A percentile compares a stretch with the other conserved stretches of the same genome.
phyloP scores from a whole-genome alignment of 495 filamentous ascomycete genomes.

The Neurospora sp. region DNA sequence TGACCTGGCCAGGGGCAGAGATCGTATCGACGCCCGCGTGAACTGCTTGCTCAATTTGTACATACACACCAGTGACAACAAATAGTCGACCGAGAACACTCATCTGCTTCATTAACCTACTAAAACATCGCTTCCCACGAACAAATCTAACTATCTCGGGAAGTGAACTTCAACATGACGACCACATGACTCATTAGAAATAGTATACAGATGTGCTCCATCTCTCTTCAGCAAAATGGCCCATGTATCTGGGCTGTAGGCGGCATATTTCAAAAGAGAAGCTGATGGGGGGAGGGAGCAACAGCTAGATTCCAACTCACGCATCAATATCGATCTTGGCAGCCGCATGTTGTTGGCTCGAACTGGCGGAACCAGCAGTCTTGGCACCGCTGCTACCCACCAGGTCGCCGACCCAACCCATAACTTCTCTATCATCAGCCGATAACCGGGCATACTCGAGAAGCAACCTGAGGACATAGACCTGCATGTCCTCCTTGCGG shows the following conservation, averaged over 20 bases:
- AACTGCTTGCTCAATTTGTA: neutral
- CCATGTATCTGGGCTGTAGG: neutral
- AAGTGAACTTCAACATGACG: neutral
- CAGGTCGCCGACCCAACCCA: slow-evolving; percentile 54
- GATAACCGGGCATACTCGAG: slow-evolving; percentile 61
- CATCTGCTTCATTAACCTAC: neutral
- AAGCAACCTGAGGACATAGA: slow-evolving; percentile 58
- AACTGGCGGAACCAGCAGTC: neutral
- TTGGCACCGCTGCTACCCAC: neutral
- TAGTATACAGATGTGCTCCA: neutral
- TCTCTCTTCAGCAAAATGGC: neutral
- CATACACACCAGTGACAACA: neutral
- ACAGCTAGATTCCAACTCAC: neutral
- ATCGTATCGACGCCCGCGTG: neutral
- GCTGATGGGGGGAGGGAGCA: neutral
- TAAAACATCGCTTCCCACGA: neutral
- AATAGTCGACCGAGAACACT: neutral
- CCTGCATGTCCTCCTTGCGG: slow-evolving; percentile 59
- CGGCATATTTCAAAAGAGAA: neutral
- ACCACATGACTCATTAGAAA: neutral
- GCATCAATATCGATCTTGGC: neutral
- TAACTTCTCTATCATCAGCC: slow-evolving; percentile 53
- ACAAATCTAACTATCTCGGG: neutral
- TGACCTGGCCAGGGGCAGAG: neutral
- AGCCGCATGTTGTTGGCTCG: neutral